Percentiles rank a stretch among this genome's conserved stretches.
phyloP scores from a whole-genome alignment of 148 eudicot genomes.

The Silene conica region DNA sequence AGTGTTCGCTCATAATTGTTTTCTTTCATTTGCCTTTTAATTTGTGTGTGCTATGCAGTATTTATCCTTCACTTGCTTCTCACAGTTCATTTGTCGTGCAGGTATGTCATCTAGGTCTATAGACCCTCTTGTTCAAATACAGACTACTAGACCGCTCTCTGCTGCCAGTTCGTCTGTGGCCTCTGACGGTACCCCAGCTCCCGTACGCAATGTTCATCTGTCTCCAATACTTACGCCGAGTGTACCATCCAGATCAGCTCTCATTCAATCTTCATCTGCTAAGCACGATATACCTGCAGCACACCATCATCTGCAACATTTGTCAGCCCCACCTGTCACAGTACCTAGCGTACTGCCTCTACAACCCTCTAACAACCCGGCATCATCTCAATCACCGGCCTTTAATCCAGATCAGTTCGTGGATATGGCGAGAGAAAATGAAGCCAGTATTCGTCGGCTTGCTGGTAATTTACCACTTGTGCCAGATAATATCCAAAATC shows the following conservation, averaged over 20 bases:
- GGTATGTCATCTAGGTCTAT: constrained; percentile 34
- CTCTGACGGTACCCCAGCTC: constrained; percentile 28
- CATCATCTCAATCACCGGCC: constrained; percentile 3
- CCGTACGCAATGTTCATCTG: constrained; percentile 28
- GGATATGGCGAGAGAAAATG: constrained; percentile 24
- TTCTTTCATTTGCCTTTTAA: not conserved
- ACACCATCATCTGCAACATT: constrained; percentile 50
- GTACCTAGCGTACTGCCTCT: constrained; percentile 24
- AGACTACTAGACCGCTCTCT: constrained; percentile 28
- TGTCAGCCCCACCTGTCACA: constrained; percentile 24
- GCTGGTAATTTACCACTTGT: constrained; percentile 1
- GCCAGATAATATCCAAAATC: constrained; percentile 19
- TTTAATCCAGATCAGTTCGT: constrained; percentile 19
- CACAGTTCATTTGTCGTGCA: constrained; percentile 24
- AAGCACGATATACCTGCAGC: constrained; percentile 39
- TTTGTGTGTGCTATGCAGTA: not conserved
- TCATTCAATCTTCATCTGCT: constrained; percentile 29
- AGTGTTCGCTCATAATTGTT: no score
- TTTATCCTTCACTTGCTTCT: not conserved
- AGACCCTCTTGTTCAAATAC: constrained; percentile 32
- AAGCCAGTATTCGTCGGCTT: not conserved
- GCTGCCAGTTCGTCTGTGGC: constrained; percentile 22
- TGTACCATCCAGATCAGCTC: constrained; percentile 31
- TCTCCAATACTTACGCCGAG: constrained; percentile 28
- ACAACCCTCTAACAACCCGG: constrained; percentile 14